Percentiles rank a stretch among this genome's conserved stretches.
phyloP scores from a whole-genome alignment of 768 basidiomycete genomes.

The Auriscalpium microsporum region DNA sequence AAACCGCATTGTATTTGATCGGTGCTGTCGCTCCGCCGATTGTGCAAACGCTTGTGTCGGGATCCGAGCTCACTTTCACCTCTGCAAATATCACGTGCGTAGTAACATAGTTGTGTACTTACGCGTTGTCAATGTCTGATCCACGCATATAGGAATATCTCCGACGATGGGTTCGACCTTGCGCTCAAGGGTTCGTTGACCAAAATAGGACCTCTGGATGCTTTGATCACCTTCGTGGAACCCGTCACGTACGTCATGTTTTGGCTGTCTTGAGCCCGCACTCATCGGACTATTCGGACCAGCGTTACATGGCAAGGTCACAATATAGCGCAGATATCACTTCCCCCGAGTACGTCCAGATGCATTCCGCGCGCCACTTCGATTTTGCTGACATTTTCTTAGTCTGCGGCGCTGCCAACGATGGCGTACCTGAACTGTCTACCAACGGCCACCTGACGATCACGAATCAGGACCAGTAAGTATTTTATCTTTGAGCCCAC shows the following conservation, averaged over 20 bases:
- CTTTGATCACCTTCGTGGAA: conserved; percentile 54
- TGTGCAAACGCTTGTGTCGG: conserved; percentile 56
- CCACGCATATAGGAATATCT: conserved; percentile 18
- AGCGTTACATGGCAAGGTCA: conserved; percentile 59
- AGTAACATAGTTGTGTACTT: too few relatives aligned
- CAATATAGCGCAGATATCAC: conserved; percentile 52
- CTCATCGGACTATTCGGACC: not conserved
- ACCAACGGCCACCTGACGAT: conserved; percentile 47
- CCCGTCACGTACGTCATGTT: conserved; percentile 42
- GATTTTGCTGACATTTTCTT: not conserved
- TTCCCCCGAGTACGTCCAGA: conserved; percentile 42
- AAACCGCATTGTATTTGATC: conserved; percentile 55
- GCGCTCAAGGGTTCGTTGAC: conserved; percentile 51
- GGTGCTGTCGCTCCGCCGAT: conserved; percentile 64
- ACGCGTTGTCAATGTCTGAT: not conserved
- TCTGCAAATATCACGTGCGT: conserved; percentile 51
- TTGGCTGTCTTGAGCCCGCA: not conserved
- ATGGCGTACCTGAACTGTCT: conserved; percentile 55
- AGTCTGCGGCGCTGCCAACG: conserved; percentile 64
- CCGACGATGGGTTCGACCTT: conserved; percentile 56
- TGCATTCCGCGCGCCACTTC: too few relatives aligned
- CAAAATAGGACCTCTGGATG: conserved; percentile 61
- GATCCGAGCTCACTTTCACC: conserved; percentile 43
- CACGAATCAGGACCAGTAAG: conserved; percentile 41
- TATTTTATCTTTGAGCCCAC: not conserved